Percentiles rank a stretch among this genome's conserved stretches.
Evolutionary conservation across 2,329 filamentous ascomycete species (phyloP).

Genomic region (Alternaria infectoria): DNA sequence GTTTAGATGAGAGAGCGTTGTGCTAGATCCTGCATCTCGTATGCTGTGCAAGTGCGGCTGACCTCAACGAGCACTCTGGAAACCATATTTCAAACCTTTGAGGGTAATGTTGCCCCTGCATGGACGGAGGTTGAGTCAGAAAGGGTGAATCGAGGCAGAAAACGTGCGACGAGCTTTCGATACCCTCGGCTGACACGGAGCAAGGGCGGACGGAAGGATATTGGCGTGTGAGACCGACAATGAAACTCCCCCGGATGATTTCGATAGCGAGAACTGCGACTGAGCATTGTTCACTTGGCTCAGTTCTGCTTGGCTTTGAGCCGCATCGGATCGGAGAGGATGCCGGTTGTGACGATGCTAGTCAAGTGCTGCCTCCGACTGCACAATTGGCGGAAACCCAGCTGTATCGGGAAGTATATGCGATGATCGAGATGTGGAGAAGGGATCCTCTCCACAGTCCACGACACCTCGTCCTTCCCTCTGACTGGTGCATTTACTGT

Average conservation of each 20-base stretch:
- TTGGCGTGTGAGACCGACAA: not conserved
- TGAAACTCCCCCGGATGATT: not conserved
- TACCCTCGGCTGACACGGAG: not conserved
- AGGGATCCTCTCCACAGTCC: constrained; percentile 4
- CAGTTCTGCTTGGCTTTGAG: not conserved
- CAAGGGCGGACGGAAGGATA: constrained; percentile 2
- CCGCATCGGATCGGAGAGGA: constrained; percentile 12
- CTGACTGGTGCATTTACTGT: constrained; percentile 13
- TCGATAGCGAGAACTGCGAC: not conserved
- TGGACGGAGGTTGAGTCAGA: constrained; percentile 2
- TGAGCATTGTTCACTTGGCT: not conserved
- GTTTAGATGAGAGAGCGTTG: constrained; percentile 25
- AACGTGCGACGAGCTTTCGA: constrained; percentile 8
- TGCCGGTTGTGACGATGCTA: constrained; percentile 1
- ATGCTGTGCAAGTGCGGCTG: constrained; percentile 14
- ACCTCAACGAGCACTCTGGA: constrained; percentile 14
- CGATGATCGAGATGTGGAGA: constrained; percentile 7
- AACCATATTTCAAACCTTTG: constrained; percentile 1
- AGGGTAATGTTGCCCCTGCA: constrained; percentile 3
- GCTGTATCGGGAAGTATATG: not conserved
- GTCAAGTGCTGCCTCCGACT: not conserved
- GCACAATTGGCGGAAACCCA: not conserved
- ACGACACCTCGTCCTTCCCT: constrained; percentile 1
- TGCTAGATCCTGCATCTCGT: constrained; percentile 21
- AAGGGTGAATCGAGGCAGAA: not conserved